A percentile compares a stretch with the other conserved stretches of the same genome.
Evolutionary conservation across 2,329 filamentous ascomycete species (phyloP).

Genomic region (Colletotrichum incanum): DNA sequence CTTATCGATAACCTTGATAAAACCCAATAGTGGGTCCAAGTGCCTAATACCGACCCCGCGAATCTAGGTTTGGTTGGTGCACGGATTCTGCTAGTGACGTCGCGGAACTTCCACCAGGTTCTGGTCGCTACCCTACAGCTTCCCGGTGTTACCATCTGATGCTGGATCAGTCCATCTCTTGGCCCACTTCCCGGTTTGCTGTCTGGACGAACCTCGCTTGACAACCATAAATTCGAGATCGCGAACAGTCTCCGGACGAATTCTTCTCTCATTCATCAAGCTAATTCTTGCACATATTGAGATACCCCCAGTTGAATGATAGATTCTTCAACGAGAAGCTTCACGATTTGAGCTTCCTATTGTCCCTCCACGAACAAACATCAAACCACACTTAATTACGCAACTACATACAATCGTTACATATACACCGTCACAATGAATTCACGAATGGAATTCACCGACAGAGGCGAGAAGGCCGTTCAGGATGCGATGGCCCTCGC

Average conservation of each 20-base stretch:
- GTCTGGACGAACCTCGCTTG: slow-evolving; percentile 15
- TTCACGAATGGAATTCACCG: slow-evolving; percentile 91
- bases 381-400: slow-evolving; percentile 36
- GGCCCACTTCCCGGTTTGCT: slow-evolving; percentile 42
- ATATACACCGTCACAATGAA: slow-evolving; percentile 69
- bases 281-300: slow-evolving; percentile 21
- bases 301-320: slow-evolving; percentile 41
- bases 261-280: slow-evolving; percentile 6
- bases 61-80: slow-evolving; percentile 33
- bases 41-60: slow-evolving; percentile 34
- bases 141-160: slow-evolving; percentile 34
- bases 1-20: slow-evolving; percentile 25
- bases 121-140: slow-evolving; percentile 47
- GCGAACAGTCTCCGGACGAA: not conserved
- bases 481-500: slow-evolving; percentile 90
- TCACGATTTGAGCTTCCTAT: slow-evolving; percentile 37
- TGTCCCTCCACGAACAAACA: slow-evolving; percentile 7
- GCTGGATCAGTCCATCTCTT: slow-evolving; percentile 37
- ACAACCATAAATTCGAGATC: slow-evolving; percentile 33
- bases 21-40: not conserved
- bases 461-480: slow-evolving; percentile 90
- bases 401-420: slow-evolving; percentile 40
- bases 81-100: slow-evolving; percentile 47
- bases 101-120: slow-evolving; percentile 46
- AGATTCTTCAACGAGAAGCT: slow-evolving; percentile 40